These are phyloP conservation scores for Quercus tomentella DNA, from an alignment of 331 rosid species.

Conservation along the genomic window DNA sequence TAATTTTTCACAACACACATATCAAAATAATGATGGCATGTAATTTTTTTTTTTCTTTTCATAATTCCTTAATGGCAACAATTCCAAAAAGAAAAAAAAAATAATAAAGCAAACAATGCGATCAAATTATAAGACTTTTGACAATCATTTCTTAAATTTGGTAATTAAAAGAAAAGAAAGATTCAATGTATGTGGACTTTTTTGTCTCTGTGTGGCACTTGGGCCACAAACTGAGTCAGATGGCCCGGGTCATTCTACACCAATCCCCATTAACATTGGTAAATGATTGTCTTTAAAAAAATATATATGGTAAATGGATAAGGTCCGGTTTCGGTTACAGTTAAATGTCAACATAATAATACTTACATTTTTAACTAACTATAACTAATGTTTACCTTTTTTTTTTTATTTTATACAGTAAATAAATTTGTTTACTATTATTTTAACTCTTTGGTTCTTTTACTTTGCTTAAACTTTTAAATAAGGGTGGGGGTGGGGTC, in stretches of 20 bases:
- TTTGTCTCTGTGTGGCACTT: too few species aligned
- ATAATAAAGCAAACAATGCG: too few species aligned
- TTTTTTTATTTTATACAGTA: not conserved
- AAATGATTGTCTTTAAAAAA: not conserved
- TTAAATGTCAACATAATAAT: slow-evolving; percentile 14
- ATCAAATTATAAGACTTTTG: too few species aligned
- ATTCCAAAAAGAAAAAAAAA: too few species aligned
- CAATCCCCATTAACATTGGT: slow-evolving; percentile 46
- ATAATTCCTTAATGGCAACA: too few species aligned
- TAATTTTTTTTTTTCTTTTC: too few species aligned
- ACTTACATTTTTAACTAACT: not conserved
- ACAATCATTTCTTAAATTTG: too few species aligned
- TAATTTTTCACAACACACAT: too few species aligned
- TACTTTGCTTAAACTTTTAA: not conserved
- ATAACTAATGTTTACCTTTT: not conserved
- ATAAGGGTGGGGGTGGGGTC: slow-evolving; percentile 34
- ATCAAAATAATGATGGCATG: too few species aligned
- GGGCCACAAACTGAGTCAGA: not conserved
- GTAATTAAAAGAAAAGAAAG: too few species aligned
- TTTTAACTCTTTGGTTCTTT: not conserved
- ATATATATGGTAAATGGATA: slow-evolving; percentile 34
- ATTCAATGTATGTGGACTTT: too few species aligned
- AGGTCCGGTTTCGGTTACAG: slow-evolving; percentile 19
- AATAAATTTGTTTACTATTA: not conserved
- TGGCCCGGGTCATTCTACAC: slow-evolving; percentile 31